Evolutionary conservation across 208 protist species (phyloP), one percentile per base, ranked within the genome.

Genomic region (Trypanosoma boissoni): DNA sequence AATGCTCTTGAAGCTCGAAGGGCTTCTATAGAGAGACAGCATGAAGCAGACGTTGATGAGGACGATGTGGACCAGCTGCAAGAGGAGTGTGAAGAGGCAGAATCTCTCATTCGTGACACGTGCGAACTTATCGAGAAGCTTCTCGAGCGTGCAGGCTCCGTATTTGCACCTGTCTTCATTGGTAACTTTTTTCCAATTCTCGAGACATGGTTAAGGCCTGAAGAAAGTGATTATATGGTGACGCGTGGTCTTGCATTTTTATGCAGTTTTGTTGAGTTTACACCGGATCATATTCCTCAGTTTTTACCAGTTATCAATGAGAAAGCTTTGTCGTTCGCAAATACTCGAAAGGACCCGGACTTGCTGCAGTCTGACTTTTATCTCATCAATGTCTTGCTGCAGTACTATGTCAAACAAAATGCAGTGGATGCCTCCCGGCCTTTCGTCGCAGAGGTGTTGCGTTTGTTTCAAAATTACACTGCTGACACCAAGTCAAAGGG

Each of bases 31-130:
- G 34, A 67, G 55, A 84, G 74, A 48, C 82, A 80, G 9, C 50
- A 57, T 14, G 85, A 95, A 65, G 66, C 89, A 49, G 89, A n/a
- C n/a, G n/a, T n/a, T n/a, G n/a, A 95, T 43, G 89, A 95, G 64
- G 89, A 95, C 50, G 86, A 91, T 63, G 56, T 92, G 23, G 89
- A 95, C 59, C 57, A 48, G 48, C 74, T 95, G 10, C 67, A 87
- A 43, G 68, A 72, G 34, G 75, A 85, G 67, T 73, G 88, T 43
- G 89, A 91, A 48, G 77, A 91, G 70, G 43, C 83, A 29, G 69
- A 92, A 51, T n/a, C 42, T 9, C 76, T 68, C 61, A 87, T 95
- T 37, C 52, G 65, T 12, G 76, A 81, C 18, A 68, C 75, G 0
- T 75, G 67, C 36, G 79, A 88, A 37, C 56, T 91, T 23, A 56